These are phyloP conservation scores for Fusarium guadeloupense DNA, from an alignment of 2,329 filamentous ascomycete species.

Conservation along the genomic window DNA sequence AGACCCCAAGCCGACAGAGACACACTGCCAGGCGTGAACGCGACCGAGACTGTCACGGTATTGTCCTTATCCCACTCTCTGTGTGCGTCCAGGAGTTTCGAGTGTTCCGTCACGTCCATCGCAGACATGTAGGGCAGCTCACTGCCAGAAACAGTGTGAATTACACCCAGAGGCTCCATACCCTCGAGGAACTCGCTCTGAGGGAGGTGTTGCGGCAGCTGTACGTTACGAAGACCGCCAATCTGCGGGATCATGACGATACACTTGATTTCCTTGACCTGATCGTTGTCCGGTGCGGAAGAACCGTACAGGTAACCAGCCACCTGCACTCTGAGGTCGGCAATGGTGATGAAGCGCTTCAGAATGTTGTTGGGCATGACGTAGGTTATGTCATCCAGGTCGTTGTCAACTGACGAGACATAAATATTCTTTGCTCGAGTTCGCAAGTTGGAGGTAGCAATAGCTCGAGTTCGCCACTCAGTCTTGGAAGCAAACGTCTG, in stretches of 20 bases:
- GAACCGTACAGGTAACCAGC: slow-evolving; percentile 94
- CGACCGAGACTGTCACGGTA: slow-evolving; percentile 93
- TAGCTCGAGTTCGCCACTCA: slow-evolving; percentile 96
- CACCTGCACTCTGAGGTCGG: slow-evolving; percentile 95
- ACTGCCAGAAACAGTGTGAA: slow-evolving; percentile 94
- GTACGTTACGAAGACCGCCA: slow-evolving; percentile 89
- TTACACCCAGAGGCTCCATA: slow-evolving; percentile 91
- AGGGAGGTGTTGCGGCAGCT: slow-evolving; percentile 87
- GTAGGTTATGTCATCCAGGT: slow-evolving; percentile 91
- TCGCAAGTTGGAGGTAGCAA: slow-evolving; percentile 93
- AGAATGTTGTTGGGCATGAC: slow-evolving; percentile 99
- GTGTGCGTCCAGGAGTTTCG: slow-evolving; percentile 87
- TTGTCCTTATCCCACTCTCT: slow-evolving; percentile 74
- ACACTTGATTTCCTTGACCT: slow-evolving; percentile 95
- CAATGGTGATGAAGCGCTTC: slow-evolving; percentile 97
- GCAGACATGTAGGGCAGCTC: slow-evolving; percentile 97
- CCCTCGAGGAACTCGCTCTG: slow-evolving; percentile 89
- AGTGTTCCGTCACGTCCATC: slow-evolving; percentile 92
- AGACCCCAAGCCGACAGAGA: slow-evolving; percentile 94
- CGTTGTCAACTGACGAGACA: slow-evolving; percentile 93
- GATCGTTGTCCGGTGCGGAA: slow-evolving; percentile 91
- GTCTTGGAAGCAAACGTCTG: slow-evolving; percentile 98
- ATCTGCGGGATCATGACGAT: slow-evolving; percentile 99
- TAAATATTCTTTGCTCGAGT: slow-evolving; percentile 98
- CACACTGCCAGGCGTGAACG: slow-evolving; percentile 95